Evolutionary conservation across 179 eudicot species (phyloP).

Genomic region (Amaranthus tricolor): DNA sequence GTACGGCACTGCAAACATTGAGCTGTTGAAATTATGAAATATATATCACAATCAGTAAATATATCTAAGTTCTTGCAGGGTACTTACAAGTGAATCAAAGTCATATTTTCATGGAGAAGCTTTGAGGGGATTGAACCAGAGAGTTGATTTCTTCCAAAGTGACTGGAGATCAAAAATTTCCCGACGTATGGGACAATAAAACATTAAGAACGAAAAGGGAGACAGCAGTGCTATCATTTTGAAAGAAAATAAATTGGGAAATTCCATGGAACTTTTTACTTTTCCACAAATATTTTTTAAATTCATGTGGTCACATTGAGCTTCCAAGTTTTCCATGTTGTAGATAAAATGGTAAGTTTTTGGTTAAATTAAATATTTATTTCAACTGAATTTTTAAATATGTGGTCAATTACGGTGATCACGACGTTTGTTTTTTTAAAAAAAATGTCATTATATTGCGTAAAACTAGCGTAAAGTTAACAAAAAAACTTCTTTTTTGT

Average conservation of each 20-base stretch:
- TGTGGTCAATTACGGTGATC: too few species aligned
- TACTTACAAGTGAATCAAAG: slow-evolving; percentile 71
- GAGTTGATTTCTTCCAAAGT: slow-evolving; percentile 70
- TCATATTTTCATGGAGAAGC: slow-evolving; percentile 44
- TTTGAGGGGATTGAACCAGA: slow-evolving; percentile 68
- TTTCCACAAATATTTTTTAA: too few species aligned
- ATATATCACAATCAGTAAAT: not conserved
- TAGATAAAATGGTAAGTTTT: too few species aligned
- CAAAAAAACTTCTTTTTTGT: too few species aligned
- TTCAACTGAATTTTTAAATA: too few species aligned
- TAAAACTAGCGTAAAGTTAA: too few species aligned
- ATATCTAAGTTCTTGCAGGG: slow-evolving; percentile 1
- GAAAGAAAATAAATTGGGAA: not conserved
- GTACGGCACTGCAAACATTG: not conserved
- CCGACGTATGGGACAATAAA: not conserved
- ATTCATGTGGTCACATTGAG: too few species aligned
- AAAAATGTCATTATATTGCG: too few species aligned
- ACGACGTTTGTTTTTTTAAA: too few species aligned
- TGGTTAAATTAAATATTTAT: too few species aligned
- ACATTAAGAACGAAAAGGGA: not conserved
- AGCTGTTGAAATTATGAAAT: not conserved
- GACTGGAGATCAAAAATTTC: slow-evolving; percentile 40
- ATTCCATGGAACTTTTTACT: not conserved
- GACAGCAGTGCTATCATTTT: not conserved
- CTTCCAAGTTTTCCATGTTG: too few species aligned